phyloP scores from a whole-genome alignment of 2,329 filamentous ascomycete species.

The Aspergillus caelatus region DNA sequence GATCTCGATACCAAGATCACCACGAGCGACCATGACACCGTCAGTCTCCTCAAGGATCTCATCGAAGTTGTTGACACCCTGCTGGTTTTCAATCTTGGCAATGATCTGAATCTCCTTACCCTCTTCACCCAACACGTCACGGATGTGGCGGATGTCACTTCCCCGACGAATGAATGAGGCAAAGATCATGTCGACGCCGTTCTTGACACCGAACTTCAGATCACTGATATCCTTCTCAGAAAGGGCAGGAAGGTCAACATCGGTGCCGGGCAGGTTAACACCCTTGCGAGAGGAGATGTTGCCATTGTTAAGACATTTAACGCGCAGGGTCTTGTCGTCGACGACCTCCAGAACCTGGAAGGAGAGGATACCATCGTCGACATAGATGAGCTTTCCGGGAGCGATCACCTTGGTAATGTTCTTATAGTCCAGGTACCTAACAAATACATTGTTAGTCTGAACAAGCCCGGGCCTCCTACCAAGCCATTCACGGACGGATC shows the following conservation, averaged over 20 bases:
- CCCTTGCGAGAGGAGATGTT: constrained; percentile 99
- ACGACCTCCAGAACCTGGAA: constrained; percentile 89
- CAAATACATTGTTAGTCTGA: constrained; percentile 19
- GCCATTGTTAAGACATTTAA: constrained; percentile 91
- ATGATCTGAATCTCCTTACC: constrained; percentile 99
- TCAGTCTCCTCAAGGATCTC: constrained; percentile 96
- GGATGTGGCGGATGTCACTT: constrained; percentile 91
- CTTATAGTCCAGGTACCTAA: constrained; percentile 96
- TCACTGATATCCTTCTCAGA: constrained; percentile 98
- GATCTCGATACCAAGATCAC: constrained; percentile 98
- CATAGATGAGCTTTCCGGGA: constrained; percentile 90
- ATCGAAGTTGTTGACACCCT: constrained; percentile 99
- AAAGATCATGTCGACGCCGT: constrained; percentile 98
- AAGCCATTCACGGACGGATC: not conserved
- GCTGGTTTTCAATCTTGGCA: constrained; percentile 99
- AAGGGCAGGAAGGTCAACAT: constrained; percentile 94
- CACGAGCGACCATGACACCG: constrained; percentile 99
- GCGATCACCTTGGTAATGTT: constrained; percentile 99
- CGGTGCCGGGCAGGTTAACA: constrained; percentile 97
- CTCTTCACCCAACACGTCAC: constrained; percentile 83
- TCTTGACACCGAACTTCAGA: constrained; percentile 94
- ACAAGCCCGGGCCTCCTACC: not conserved
- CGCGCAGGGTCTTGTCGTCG: constrained; percentile 86
- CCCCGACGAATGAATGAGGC: constrained; percentile 96
- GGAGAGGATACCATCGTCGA: constrained; percentile 96